Evolutionary conservation across 352 stramenopile species (phyloP), one percentile per base, ranked within the genome.

Genomic region (Phytophthora ohioensis): DNA sequence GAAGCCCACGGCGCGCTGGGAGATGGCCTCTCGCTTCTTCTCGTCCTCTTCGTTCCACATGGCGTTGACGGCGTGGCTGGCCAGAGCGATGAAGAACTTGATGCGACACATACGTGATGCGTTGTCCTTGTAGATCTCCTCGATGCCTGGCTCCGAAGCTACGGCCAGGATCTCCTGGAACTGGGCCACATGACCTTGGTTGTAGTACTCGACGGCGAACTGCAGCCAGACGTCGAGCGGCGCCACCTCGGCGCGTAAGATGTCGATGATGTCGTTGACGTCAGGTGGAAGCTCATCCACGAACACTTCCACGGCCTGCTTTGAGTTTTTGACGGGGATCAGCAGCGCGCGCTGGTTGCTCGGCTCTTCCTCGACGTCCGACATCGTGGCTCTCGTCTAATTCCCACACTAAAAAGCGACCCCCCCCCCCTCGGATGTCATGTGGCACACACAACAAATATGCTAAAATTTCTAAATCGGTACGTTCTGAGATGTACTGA

Each of bases 211-310:
- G 56, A 97, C 91, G 39, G 92, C 92, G 72, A 98, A 96, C 58
- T 95, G 85, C 53, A 98, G 83, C 92, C 92, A 98, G 31, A 98
- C 91, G 65, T 97, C 82, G 49, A 98, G 80, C 62, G 92, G 91
- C 67, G 92, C 92, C 51, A 98, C 88, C 68, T 98, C 92, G 3
- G 92, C 92, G 57, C 92, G 88, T 53, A 97, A 69, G 45, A 97
- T 96, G 63, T 96, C 91, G 65, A 97, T 96, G 64, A 97, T 95
- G 66, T 97, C 91, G 73, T 95, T 97, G 8, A 95, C 90, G 59
- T 97, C 91, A 17, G 93, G 88, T 0, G 91, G 91, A 13, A 97
- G 82, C 68, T 97, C 91, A 58, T 97, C 90, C 21, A 90, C 85
- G 68, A 91, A 97, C 43, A 97, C 90, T 57, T 97, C 90, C 47